Evolutionary conservation across 768 basidiomycete species (phyloP), one percentile per base, ranked within the genome.

Genomic region (Nidularia sp.): DNA sequence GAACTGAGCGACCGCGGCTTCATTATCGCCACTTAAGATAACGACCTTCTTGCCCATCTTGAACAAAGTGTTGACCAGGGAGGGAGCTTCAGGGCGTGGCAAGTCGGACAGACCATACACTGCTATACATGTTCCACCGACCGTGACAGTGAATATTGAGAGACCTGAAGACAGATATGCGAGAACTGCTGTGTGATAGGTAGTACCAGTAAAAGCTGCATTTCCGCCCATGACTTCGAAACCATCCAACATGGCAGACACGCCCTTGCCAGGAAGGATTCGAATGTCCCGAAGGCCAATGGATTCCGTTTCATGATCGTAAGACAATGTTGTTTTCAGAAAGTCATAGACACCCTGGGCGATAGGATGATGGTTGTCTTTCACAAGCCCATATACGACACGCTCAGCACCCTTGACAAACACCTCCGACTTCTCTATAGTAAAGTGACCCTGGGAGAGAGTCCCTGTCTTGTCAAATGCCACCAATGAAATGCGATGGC

Each of bases 381-480:
- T 60, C 9, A 68, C 64, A 25, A 77, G 63, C 13, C 60, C 65
- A 22, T 58, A 45, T 6, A 74, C 60, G 35, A 71, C 22, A 10
- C 25, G 45, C 22, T 45, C 45, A 10, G 60, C 60, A n/a, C 56
- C 62, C 32, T 46, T 45, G 13, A 50, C 59, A 9, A 62, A 10
- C 29, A 70, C 48, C 35, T 66, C 63, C 43, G 66, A 60, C 45
- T 66, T 62, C n/a, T 67, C 69, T 13, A 80, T 73, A 0, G 65
- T 57, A 31, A 75, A 67, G 48, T 70, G 57, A 8, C 77, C 77
- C 45, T 63, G 55, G 1, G 81, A 80, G 48, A 83, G 66, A 10
- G 82, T 84, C 0, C 82, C 82, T 0, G 82, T 84, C 70, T 85
- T 85, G 66, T 85, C 83, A 51, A 84, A 77, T 1, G 76, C 79